Percentiles rank a stretch among this genome's conserved stretches.
These are phyloP conservation scores for Nakazawaea ishiwadae DNA, from an alignment of 805 yeast genomes.

Conservation along the genomic window DNA sequence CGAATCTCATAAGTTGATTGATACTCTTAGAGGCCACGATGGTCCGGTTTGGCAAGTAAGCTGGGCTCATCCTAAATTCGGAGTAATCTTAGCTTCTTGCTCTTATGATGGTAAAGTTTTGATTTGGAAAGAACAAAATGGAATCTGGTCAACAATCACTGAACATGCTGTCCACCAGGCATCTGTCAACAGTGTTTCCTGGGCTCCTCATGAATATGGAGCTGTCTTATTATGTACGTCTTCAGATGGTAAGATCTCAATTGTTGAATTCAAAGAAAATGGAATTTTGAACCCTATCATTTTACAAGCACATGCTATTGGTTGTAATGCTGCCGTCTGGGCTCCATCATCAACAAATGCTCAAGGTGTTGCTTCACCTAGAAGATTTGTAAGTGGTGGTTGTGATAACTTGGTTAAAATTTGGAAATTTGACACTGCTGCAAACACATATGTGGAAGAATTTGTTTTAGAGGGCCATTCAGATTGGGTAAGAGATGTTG, in stretches of 20 bases:
- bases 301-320: conserved; percentile 84
- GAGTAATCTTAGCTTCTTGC: conserved; percentile 89
- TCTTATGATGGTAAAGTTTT: conserved; percentile 93
- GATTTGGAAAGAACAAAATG: conserved; percentile 92
- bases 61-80: conserved; percentile 99
- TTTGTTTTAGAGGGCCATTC: conserved; percentile 82
- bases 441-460: conserved; percentile 63
- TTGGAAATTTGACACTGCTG: conserved; percentile 66
- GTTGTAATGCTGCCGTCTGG: conserved; percentile 95
- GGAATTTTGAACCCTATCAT: conserved; percentile 66
- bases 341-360: conserved; percentile 45
- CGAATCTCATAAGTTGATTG: conserved; percentile 73
- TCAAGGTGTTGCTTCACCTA: conserved; percentile 23
- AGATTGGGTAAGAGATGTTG: conserved; percentile 98
- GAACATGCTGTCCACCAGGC: conserved; percentile 89
- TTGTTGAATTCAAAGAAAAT: conserved; percentile 87
- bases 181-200: conserved; percentile 86
- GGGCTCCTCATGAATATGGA: conserved; percentile 98
- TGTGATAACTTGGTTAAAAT: conserved; percentile 90
- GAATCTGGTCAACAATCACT: conserved; percentile 82
- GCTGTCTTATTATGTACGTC: conserved; percentile 88
- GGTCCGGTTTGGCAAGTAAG: conserved; percentile 99
- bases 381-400: conserved; percentile 91
- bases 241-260: conserved; percentile 88
- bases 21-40: conserved; percentile 87